These are phyloP conservation scores for Russula sp. DNA, from an alignment of 768 basidiomycete genomes.

Conservation along the genomic window DNA sequence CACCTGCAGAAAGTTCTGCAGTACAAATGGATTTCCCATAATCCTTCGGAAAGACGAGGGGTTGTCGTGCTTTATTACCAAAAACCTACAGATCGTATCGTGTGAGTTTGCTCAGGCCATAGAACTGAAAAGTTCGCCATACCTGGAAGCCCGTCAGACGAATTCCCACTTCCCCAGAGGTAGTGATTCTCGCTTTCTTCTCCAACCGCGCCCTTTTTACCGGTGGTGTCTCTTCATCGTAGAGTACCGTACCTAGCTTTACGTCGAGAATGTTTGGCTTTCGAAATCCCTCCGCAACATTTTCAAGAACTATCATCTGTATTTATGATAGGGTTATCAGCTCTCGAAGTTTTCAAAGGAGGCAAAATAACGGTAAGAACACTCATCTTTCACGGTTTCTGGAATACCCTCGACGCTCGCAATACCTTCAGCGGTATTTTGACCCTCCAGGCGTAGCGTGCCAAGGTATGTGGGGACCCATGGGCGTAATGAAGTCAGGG, in stretches of 20 bases:
- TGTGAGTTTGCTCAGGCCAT: slow-evolving; percentile 46
- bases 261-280: slow-evolving; percentile 88
- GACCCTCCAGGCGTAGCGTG: slow-evolving; percentile 68
- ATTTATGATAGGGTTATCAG: slow-evolving; percentile 32
- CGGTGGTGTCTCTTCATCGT: slow-evolving; percentile 59
- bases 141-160: slow-evolving; percentile 92
- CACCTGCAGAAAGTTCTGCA: slow-evolving; percentile 69
- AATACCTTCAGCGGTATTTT: slow-evolving; percentile 33
- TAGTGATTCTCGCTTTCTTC: slow-evolving; percentile 63
- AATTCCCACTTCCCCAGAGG: slow-evolving; percentile 72
- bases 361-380: background rate
- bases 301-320: slow-evolving; percentile 81
- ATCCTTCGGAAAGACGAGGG: slow-evolving; percentile 62
- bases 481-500: slow-evolving; percentile 46
- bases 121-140: slow-evolving; percentile 27
- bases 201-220: slow-evolving; percentile 83
- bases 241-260: slow-evolving; percentile 90
- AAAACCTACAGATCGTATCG: slow-evolving; percentile 53
- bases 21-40: slow-evolving; percentile 77
- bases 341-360: background rate
- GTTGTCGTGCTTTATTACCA: slow-evolving; percentile 34
- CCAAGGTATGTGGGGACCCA: slow-evolving; percentile 80
- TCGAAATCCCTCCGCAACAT: slow-evolving; percentile 66
- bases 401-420: slow-evolving; percentile 30
- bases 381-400: slow-evolving; percentile 49